These are phyloP conservation scores for Eutrema yunnanense DNA, from an alignment of 345 rosid species.

Conservation along the genomic window DNA sequence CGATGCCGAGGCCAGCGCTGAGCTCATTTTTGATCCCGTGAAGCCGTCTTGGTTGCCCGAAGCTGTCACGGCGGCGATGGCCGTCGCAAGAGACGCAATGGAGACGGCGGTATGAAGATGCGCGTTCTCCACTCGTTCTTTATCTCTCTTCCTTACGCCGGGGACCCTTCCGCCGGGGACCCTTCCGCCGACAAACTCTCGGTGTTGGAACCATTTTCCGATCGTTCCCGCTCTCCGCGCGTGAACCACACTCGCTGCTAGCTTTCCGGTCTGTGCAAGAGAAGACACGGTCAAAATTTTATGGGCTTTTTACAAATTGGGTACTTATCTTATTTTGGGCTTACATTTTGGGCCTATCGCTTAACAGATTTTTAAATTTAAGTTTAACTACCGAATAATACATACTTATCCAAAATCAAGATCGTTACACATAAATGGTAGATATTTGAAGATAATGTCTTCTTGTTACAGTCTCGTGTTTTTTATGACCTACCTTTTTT, in stretches of 20 bases:
- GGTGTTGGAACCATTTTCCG: slow-evolving; percentile 32
- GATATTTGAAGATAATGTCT: not conserved
- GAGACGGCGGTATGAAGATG: slow-evolving; percentile 27
- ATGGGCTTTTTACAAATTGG: not conserved
- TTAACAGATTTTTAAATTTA: too few species aligned
- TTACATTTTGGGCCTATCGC: not conserved
- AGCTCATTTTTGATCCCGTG: slow-evolving; percentile 55
- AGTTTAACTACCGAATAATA: too few species aligned
- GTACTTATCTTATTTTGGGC: not conserved
- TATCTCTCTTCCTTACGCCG: slow-evolving; percentile 24
- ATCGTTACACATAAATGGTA: too few species aligned
- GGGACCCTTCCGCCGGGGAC: slow-evolving; percentile 13
- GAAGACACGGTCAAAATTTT: not conserved
- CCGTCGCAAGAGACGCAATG: slow-evolving; percentile 29
- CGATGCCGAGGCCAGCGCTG: slow-evolving; percentile 79
- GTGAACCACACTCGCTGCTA: slow-evolving; percentile 9
- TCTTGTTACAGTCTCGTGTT: not conserved
- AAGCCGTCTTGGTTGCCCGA: slow-evolving; percentile 18
- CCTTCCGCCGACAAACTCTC: slow-evolving; percentile 15
- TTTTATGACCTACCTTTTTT: too few species aligned
- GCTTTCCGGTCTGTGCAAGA: slow-evolving; percentile 6
- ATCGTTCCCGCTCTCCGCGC: slow-evolving; percentile 19
- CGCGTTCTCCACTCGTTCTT: slow-evolving; percentile 25
- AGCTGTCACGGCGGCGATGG: slow-evolving; percentile 30
- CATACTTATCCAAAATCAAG: too few species aligned